These are phyloP conservation scores for Ogataea paradorogensis DNA, from an alignment of 805 yeast genomes.

Conservation along the genomic window DNA sequence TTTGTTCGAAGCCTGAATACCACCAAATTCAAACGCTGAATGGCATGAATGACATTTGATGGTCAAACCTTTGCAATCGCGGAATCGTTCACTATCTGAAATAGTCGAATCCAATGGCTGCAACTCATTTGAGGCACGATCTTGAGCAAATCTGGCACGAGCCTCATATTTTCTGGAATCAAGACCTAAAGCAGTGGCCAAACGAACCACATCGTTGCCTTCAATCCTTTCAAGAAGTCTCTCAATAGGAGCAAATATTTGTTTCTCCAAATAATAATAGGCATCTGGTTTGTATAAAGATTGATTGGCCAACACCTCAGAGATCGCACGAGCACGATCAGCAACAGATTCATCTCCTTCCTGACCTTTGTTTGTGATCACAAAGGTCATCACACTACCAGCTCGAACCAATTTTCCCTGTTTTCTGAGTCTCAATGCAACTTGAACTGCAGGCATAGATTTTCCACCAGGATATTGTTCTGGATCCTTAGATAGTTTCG, in stretches of 20 bases:
- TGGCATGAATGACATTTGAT: slow-evolving; percentile 63
- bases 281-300: slow-evolving; percentile 66
- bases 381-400: slow-evolving; percentile 85
- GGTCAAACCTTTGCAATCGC: slow-evolving; percentile 52
- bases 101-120: slow-evolving; percentile 80
- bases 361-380: slow-evolving; percentile 54
- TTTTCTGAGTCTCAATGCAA: slow-evolving; percentile 76
- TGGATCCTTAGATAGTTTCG: slow-evolving; percentile 89
- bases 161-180: slow-evolving; percentile 63
- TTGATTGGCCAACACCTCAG: slow-evolving; percentile 59
- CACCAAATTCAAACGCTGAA: slow-evolving; percentile 62
- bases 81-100: slow-evolving; percentile 79
- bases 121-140: slow-evolving; percentile 39
- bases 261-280: slow-evolving; percentile 78
- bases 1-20: slow-evolving; percentile 61
- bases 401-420: slow-evolving; percentile 85
- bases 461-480: slow-evolving; percentile 75
- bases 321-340: slow-evolving; percentile 79
- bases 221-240: slow-evolving; percentile 82
- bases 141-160: slow-evolving; percentile 40
- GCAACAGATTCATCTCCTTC: slow-evolving; percentile 48
- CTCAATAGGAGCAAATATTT: slow-evolving; percentile 86
- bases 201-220: slow-evolving; percentile 76
- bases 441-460: slow-evolving; percentile 84
- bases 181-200: slow-evolving; percentile 75